Conservation (phyloP, 441 rosid species). For the Populus hybrid region DNA sequence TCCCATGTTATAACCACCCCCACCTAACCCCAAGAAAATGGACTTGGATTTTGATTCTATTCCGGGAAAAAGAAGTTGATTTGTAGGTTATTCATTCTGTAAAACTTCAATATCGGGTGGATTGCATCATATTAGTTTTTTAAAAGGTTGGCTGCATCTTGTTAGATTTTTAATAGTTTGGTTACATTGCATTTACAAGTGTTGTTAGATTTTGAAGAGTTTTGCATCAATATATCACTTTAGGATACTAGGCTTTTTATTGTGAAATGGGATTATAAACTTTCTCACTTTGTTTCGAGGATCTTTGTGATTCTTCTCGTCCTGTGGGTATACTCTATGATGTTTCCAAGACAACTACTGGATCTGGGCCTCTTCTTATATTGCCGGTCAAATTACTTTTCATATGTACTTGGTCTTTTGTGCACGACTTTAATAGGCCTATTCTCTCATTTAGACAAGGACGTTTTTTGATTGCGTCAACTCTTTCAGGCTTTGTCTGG, state of each 20-base stretch:
- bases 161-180: background rate
- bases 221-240: background rate
- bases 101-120: background rate
- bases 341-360: background rate
- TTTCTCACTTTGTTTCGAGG: background rate
- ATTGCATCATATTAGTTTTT: too few relatives aligned
- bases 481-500: slow-evolving; percentile 88
- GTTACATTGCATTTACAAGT: background rate
- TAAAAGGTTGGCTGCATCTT: background rate
- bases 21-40: background rate
- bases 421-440: background rate
- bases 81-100: background rate
- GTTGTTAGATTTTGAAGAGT: background rate
- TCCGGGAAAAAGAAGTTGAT: background rate
- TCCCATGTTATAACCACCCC: background rate
- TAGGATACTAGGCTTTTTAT: background rate
- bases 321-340: background rate
- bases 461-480: slow-evolving; percentile 14
- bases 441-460: background rate
- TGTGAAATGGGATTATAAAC: background rate
- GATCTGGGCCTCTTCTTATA: background rate
- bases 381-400: background rate
- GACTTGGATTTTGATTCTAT: background rate
- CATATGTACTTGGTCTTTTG: background rate
- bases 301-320: background rate